Evolutionary conservation across 345 rosid genomes (phyloP).

Genomic region (Eucalyptus polybractea): DNA sequence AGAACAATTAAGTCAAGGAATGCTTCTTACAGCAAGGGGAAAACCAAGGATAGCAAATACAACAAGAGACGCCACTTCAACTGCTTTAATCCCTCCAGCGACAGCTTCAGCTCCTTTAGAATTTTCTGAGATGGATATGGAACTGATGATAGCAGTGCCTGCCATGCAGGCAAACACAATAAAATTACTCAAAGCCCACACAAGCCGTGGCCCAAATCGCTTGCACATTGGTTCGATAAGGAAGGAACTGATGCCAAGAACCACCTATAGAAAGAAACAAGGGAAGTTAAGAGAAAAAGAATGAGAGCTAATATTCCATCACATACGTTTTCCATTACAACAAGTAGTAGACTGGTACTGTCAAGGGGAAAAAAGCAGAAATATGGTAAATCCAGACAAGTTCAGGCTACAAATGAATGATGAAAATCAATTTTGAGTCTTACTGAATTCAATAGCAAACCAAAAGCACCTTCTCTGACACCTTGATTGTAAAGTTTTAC

Average conservation of each 20-base stretch:
- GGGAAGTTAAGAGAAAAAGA: neutral
- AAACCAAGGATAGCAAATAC: conserved; percentile 89
- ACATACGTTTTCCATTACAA: neutral
- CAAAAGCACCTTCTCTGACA: conserved; percentile 98
- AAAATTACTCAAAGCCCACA: conserved; percentile 90
- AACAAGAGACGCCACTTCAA: conserved; percentile 60
- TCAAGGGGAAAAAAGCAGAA: neutral
- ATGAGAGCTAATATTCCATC: neutral
- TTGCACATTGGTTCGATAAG: conserved; percentile 85
- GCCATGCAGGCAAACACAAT: conserved; percentile 87
- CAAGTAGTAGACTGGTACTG: neutral
- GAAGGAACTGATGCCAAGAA: conserved; percentile 92
- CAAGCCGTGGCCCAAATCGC: conserved; percentile 62
- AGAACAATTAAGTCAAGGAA: neutral
- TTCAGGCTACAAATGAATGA: neutral
- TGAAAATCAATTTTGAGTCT: conserved; percentile 43
- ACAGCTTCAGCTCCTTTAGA: conserved; percentile 45
- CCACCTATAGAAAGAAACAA: conserved; percentile 36
- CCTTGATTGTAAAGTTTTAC: conserved; percentile 69
- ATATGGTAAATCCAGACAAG: neutral
- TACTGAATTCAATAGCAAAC: conserved; percentile 98
- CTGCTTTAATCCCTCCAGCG: conserved; percentile 42
- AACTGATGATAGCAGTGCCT: conserved; percentile 64
- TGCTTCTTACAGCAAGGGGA: conserved; percentile 82
- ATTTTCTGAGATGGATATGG: conserved; percentile 41